Base-by-base conservation (phyloP, 2,329 filamentous ascomycete genomes). In the Aspergillus hortae region DNA sequence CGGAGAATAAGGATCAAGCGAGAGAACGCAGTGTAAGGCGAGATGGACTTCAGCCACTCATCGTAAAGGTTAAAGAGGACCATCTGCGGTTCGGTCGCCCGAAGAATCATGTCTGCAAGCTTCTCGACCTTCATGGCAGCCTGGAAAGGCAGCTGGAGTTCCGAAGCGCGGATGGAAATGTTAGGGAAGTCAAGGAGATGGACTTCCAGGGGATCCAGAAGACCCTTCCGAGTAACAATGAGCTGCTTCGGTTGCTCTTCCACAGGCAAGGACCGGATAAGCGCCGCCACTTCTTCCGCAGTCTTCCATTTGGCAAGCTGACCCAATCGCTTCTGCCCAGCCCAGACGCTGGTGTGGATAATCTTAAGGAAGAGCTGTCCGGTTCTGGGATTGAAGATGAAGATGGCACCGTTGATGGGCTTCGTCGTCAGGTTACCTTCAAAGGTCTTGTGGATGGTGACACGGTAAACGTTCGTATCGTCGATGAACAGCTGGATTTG, bases 61-160 rank as follows among this genome's bases (percentile, higher is more conserved):
- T 99, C 94, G 66, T 97, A 99, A 36, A 99, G 78, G 67, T 99
- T 99, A 83, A 97, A 99, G 7, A 99, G 82, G 48, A 99, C 94
- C 94, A 99, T 99, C 75, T 99, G 94, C n/a, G 94, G 94, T 70
- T 97, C 94, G 0, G 94, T 99, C 2, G 94, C 95, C 61, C 92
- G 88, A 43, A 99, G 78, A 64, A 99, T 99, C 92, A 99, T 96
- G 75, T 99, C 95, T 60, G 92, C 95, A 43, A 99, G 83, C 74
- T 99, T 99, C 76, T 99, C 94, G 2, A 99, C 92, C 80, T 99
- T 99, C 92, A 99, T 99, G 0, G 95, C 95, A 50, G 94, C 94
- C 74, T 99, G 95, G 88, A 99, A 99, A 1, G 94, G 94, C 58
- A 99, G 79, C 72, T 99, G 94, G 61, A 99, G 77, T 73, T 99